These are phyloP conservation scores for Desmodesmus armatus DNA, from an alignment of 139 green algal species.

Conservation along the genomic window DNA sequence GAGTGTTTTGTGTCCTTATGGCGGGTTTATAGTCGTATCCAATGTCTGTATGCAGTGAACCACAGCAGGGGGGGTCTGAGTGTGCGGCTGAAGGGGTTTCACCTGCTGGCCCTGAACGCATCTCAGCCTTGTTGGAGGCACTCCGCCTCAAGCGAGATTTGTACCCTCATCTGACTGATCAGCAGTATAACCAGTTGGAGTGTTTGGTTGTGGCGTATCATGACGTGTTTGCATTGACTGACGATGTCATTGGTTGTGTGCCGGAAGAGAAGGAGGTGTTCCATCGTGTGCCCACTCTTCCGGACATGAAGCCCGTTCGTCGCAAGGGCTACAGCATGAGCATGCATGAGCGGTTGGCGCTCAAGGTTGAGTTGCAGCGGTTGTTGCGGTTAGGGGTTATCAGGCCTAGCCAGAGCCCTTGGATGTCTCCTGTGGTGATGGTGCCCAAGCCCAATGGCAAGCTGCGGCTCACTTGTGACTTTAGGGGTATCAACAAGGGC, in stretches of 20 bases:
- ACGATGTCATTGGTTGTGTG: slow-evolving; percentile 37
- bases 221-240: slow-evolving; percentile 20
- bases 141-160: not conserved
- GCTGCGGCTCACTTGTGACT: not conserved
- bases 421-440: slow-evolving; percentile 36
- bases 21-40: not conserved
- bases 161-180: not conserved
- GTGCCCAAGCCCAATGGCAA: slow-evolving; percentile 27
- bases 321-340: not conserved
- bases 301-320: not conserved
- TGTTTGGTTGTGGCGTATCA: not conserved
- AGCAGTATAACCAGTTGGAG: slow-evolving; percentile 13
- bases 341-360: not conserved
- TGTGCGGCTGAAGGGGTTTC: too few species aligned
- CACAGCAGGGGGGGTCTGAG: not conserved
- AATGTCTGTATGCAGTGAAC: not conserved
- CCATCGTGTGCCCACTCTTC: slow-evolving; percentile 5
- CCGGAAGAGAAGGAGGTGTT: not conserved
- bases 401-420: not conserved
- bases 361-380: slow-evolving; percentile 19
- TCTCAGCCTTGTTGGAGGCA: not conserved
- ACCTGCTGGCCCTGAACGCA: not conserved
- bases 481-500: not conserved
- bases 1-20: not conserved
- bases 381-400: slow-evolving; percentile 20